Evolutionary conservation across 352 stramenopile species (phyloP), one percentile per base, ranked within the genome.

Genomic region (Pythium periplocum): DNA sequence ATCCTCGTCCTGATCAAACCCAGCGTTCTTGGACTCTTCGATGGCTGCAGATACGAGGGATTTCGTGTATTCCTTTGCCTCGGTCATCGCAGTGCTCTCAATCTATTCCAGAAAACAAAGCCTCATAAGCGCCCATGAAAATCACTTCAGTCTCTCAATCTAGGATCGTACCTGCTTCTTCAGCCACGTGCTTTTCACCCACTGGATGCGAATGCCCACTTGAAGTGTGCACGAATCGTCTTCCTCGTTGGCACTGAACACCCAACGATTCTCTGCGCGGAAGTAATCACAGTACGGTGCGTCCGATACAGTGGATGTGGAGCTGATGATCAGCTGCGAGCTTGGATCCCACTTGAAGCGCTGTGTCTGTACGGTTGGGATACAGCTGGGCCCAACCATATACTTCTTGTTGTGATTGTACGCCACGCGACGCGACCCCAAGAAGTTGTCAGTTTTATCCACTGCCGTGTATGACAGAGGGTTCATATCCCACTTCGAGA

Each of bases 371-470:
- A 59, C 60, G 1, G 84, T 95, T 1, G 84, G 84, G 49, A 95
- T 93, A 37, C 66, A 62, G 50, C 80, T 89, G 1, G 84, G 82
- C 0, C 84, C 84, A 12, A 95, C 78, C 62, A 95, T 89, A 56
- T 93, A 93, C 60, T 95, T 93, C 58, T 95, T 95, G 71, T 95
- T 90, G 73, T 91, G 82, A 1, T 62, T 81, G 53, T 85, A 91
- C 4, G 64, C 69, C 1, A 92, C 75, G 5, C 62, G 48, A 0
- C 85, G 73, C 48, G 68, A 71, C 17, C 62, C 77, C 48, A 90
- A 63, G 48, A 93, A 92, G 4, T 48, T 81, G 38, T 93, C 82
- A 2, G 73, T 49, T 6, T 68, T 86, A 6, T 45, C 57, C 2
- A 90, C 67, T 4, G 78, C 75, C 12, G 78, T 81, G 61, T 88